phyloP scores from a whole-genome alignment of 116 monocot genomes.

The Cymodocea nodosa region DNA sequence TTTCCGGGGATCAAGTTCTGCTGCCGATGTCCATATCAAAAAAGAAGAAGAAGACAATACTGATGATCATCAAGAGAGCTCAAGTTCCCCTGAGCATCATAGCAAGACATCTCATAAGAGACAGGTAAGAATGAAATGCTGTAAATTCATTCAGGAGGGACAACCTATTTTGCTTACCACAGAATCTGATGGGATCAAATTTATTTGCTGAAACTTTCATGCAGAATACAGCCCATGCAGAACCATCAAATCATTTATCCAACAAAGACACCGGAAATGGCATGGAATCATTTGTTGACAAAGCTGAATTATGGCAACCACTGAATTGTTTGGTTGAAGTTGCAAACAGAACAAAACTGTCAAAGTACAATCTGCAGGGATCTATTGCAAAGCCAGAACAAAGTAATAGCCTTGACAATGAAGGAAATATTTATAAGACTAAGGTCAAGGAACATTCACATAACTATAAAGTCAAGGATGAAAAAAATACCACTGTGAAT shows the following conservation, averaged over 20 bases:
- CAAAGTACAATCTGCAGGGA: slow-evolving; percentile 31
- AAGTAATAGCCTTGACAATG: slow-evolving; percentile 28
- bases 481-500: slow-evolving; percentile 16
- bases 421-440: slow-evolving; percentile 15
- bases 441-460: slow-evolving; percentile 24
- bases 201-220: not conserved
- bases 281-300: slow-evolving; percentile 24
- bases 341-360: slow-evolving; percentile 53
- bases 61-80: slow-evolving; percentile 27
- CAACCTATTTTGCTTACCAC: not conserved
- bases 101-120: slow-evolving; percentile 35
- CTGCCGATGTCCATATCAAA: slow-evolving; percentile 23
- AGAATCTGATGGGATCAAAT: too few species aligned
- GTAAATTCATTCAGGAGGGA: not conserved
- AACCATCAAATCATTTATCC: slow-evolving; percentile 19
- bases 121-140: slow-evolving; percentile 25
- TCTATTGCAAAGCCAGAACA: slow-evolving; percentile 39
- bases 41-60: slow-evolving; percentile 17
- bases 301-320: slow-evolving; percentile 80
- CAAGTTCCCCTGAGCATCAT: slow-evolving; percentile 31
- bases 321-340: slow-evolving; percentile 83
- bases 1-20: slow-evolving; percentile 22
- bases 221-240: slow-evolving; percentile 48
- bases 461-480: slow-evolving; percentile 39
- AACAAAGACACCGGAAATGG: slow-evolving; percentile 35